Evolutionary conservation across 352 stramenopile species (phyloP).

Genomic region (Hyaloperonospora brassicae): DNA sequence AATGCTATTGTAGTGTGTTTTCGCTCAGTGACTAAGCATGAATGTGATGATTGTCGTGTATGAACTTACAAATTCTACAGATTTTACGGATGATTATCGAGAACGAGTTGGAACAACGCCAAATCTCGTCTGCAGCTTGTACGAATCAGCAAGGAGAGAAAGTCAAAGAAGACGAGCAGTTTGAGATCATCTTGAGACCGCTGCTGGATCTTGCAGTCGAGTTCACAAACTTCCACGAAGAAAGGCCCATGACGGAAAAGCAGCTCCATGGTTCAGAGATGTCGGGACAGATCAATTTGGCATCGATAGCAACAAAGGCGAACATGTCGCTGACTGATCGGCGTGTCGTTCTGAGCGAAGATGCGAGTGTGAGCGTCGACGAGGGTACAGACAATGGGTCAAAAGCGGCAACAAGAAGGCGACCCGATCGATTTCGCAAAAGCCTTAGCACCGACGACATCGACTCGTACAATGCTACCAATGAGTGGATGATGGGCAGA

Average conservation of each 20-base stretch:
- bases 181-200: conserved; percentile 51
- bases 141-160: conserved; percentile 1
- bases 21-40: conserved; percentile 2
- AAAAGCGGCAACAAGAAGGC: conserved; percentile 11
- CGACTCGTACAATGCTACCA: conserved; percentile 22
- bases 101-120: conserved; percentile 44
- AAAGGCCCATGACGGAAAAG: conserved; percentile 26
- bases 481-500: conserved; percentile 46
- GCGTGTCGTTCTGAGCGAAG: conserved; percentile 41
- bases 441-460: conserved; percentile 61
- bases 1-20: background rate
- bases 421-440: conserved; percentile 28
- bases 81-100: conserved; percentile 63
- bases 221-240: conserved; percentile 51
- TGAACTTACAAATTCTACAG: conserved; percentile 17
- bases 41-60: background rate
- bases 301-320: conserved; percentile 35
- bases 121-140: background rate
- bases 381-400: conserved; percentile 5
- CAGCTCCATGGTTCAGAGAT: conserved; percentile 6
- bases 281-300: conserved; percentile 10
- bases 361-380: conserved; percentile 16
- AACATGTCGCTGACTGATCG: conserved; percentile 23
- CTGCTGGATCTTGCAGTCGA: conserved; percentile 40
- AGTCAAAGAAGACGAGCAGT: conserved; percentile 29